These are phyloP conservation scores for Malus asiatica DNA, from an alignment of 306 rosid genomes.

Conservation along the genomic window DNA sequence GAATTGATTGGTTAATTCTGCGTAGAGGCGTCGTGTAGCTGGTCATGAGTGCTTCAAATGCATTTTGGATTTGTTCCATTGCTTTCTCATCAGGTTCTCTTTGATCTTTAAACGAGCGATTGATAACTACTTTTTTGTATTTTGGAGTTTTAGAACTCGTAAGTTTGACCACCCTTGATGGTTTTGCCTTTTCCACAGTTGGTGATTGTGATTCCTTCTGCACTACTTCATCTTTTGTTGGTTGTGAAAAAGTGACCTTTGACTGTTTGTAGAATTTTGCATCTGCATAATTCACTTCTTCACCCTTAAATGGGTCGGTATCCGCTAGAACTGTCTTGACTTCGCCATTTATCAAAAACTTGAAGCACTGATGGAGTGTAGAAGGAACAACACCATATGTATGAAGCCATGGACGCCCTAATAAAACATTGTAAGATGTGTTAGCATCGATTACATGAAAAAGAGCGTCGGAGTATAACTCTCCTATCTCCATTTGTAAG, in stretches of 20 bases:
- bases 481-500: background rate
- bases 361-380: too few species aligned
- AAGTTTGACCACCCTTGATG: too few species aligned
- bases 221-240: too few species aligned
- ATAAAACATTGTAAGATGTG: background rate
- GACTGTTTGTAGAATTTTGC: background rate
- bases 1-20: background rate
- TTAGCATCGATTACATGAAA: background rate
- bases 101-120: too few species aligned
- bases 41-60: background rate
- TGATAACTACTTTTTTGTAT: rapidly evolving
- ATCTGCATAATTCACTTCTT: background rate
- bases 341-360: too few species aligned
- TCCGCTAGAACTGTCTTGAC: background rate
- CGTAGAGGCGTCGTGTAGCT: background rate
- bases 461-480: background rate
- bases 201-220: too few species aligned
- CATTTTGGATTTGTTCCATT: background rate
- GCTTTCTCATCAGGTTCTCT: too few species aligned
- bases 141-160: too few species aligned
- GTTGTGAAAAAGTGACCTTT: background rate
- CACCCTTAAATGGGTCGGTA: background rate
- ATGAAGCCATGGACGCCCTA: too few species aligned
- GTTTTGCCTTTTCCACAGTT: too few species aligned
- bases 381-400: too few species aligned